phyloP scores from a whole-genome alignment of 1,139 yeast genomes.

The Magnusiomyces paraingens region DNA sequence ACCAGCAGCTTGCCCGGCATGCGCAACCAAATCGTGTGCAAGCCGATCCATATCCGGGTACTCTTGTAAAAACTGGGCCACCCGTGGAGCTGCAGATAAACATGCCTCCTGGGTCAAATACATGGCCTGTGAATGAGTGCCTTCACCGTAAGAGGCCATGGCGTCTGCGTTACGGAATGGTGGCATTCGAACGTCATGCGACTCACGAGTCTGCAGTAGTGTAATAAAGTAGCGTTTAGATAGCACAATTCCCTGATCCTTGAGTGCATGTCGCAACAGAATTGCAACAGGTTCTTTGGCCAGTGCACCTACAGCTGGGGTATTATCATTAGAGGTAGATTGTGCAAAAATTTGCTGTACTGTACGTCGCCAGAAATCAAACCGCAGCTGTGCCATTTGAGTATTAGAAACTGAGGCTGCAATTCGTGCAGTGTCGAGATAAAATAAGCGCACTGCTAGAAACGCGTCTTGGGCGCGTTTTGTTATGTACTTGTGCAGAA shows the following conservation, averaged over 20 bases:
- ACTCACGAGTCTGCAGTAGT: constrained; percentile 54
- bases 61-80: constrained; percentile 44
- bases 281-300: constrained; percentile 58
- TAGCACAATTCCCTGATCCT: constrained; percentile 35
- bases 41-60: constrained; percentile 39
- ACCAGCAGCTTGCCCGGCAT: constrained; percentile 76
- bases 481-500: constrained; percentile 67
- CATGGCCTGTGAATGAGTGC: constrained; percentile 67
- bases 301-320: constrained; percentile 24
- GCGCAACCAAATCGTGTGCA: constrained; percentile 60
- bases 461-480: constrained; percentile 57
- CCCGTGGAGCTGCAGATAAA: constrained; percentile 56
- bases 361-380: constrained; percentile 37
- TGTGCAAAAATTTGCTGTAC: constrained; percentile 28
- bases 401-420: constrained; percentile 41
- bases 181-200: constrained; percentile 37
- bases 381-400: constrained; percentile 34
- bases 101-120: constrained; percentile 60
- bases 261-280: constrained; percentile 35
- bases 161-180: constrained; percentile 49
- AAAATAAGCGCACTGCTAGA: constrained; percentile 64
- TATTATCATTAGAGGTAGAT: neutral
- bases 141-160: constrained; percentile 75
- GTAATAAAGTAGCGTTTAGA: constrained; percentile 53
- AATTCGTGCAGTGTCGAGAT: constrained; percentile 59